Conservation (phyloP, 1,284 basidiomycete genomes). For the Phlebopus sp. region DNA sequence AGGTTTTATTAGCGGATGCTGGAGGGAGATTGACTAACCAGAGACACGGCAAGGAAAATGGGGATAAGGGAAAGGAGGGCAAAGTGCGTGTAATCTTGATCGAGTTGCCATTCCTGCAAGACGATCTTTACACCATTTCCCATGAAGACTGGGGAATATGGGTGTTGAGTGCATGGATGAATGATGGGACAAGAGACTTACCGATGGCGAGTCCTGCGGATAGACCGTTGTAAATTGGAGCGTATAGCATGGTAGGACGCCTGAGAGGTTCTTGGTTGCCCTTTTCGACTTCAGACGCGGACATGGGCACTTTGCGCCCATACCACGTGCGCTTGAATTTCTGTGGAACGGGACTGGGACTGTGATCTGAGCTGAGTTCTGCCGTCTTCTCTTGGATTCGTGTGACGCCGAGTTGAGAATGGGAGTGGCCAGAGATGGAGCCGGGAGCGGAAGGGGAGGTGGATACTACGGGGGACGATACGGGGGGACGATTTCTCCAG, state of each 20-base stretch:
- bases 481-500: conserved; percentile 49
- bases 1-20: not conserved
- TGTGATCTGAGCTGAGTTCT: conserved; percentile 1
- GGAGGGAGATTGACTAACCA: conserved; percentile 44
- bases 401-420: conserved; percentile 8
- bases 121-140: conserved; percentile 56
- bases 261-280: conserved; percentile 32
- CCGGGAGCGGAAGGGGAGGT: conserved; percentile 18
- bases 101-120: conserved; percentile 66
- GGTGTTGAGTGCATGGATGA: conserved; percentile 16
- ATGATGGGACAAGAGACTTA: conserved; percentile 29
- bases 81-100: conserved; percentile 62
- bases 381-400: conserved; percentile 18
- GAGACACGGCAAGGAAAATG: conserved; percentile 68
- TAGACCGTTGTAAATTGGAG: conserved; percentile 74
- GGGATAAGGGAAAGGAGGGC: conserved; percentile 62
- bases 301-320: conserved; percentile 27
- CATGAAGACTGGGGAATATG: conserved; percentile 50
- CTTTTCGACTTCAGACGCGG: conserved; percentile 47
- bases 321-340: conserved; percentile 33
- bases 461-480: conserved; percentile 15
- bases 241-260: conserved; percentile 66
- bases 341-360: conserved; percentile 14
- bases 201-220: conserved; percentile 65
- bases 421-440: conserved; percentile 31